Base-by-base conservation (phyloP, 202 grass and related monocot species). In the Carex sylvatica region DNA sequence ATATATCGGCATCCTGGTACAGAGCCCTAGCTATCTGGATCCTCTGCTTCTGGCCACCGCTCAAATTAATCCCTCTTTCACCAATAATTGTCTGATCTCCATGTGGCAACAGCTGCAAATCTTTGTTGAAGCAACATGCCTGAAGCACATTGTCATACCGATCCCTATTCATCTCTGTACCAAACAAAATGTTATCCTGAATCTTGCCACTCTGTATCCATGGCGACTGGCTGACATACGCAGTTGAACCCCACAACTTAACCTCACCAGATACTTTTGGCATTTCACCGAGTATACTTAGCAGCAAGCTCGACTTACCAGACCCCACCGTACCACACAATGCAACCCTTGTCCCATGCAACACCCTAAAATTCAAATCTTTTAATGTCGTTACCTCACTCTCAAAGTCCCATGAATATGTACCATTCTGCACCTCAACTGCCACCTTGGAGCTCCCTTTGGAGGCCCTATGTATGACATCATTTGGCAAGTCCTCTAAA, bases 201-300 rank as follows among this genome's bases (percentile, higher is more conserved):
- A 94, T 91, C 36, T 84, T 94, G 8, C 92, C 92, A 4, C 92
- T 94, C 51, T 94, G 92, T 86, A 94, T 94, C 92, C 89, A 94
- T 52, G 92, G 85, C 2, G 85, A 90, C 15, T 91, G 89, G 56
- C 79, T 84, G 13, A 94, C 83, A 81, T 91, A 94, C 18, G 87
- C 92, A 60, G 61, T 90, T 19, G 77, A 74, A 23, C 89, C 92
- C 7, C 87, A 91, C n/a, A 82, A 26, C 58, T 86, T 90, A 4
- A 88, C 85, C 51, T 81, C 65, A 64, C 92, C 92, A 33, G 85
- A 91, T 53, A 94, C 65, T 74, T 90, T 94, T 42, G 92, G 86
- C 16, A 91, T 70, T 70, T 94, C 89, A 26, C 92, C 87, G 31
- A 94, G 85, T 71, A 90, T 83, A 83, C 89, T 87, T 65, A 86